Base-by-base conservation (phyloP, 805 yeast genomes). In the Yarrowia sp. region DNA sequence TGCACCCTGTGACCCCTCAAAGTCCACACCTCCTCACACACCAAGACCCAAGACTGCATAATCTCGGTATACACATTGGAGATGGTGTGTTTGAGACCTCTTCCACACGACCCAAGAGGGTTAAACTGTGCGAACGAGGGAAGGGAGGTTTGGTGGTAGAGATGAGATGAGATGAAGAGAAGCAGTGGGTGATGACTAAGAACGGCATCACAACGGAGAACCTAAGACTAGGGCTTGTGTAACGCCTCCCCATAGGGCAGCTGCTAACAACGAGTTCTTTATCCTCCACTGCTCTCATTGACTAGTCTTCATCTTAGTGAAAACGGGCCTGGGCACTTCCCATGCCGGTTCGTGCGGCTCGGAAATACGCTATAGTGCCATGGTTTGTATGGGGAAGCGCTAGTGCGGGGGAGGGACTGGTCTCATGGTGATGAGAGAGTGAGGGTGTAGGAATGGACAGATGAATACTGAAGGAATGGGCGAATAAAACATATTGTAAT, bases 331-430 rank as follows among this genome's bases (percentile, higher is more conserved):
- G 30, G 50, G 10, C 19, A 8, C 30, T 17, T 30, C 24, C 20
- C 17, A 56, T 43, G 64, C 64, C 64, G 64, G 64, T 58, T 58
- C 64, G 64, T 58, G 64, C 64, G 64, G 64, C 64, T 42, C 50
- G 64, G 64, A 43, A 58, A 56, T 36, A 15, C n/a, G 10, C 2
- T 12, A n/a, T 33, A 39, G 36, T 30, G 20, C 9, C 24, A 24
- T 39, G 61, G 61, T 53, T 53, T 38, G 47, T 58, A 58, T 58
- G 64, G 64, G 49, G 50, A 36, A 52, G 38, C 40, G 9, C 30
- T 58, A 43, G 50, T 58, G 64, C 64, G 49, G 64, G 46, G 50
- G 43, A 58, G 40, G 33, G 30, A 42, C 64, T 56, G 44, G 50
- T 38, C 49, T 40, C 49, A 39, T 30, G 49, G 64, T 15, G 24